A percentile compares a stretch with the other conserved stretches of the same genome.
Conservation (phyloP, 805 yeast genomes). For the Yarrowia hollandica region DNA sequence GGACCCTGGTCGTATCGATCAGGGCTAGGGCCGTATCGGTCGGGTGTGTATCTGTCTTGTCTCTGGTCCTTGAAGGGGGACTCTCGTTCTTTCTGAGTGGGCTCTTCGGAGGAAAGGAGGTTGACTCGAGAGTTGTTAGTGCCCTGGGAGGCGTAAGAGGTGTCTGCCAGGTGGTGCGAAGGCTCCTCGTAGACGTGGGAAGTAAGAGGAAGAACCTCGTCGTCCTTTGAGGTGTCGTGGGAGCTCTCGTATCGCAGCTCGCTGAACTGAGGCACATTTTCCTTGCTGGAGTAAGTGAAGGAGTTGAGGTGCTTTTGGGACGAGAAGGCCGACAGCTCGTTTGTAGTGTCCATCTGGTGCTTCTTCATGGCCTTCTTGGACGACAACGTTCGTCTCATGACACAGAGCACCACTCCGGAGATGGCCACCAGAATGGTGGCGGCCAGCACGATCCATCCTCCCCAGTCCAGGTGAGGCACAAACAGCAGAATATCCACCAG, state of each 20-base stretch:
- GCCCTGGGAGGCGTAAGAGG: slow-evolving; percentile 10
- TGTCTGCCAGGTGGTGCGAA: not conserved
- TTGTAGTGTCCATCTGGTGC: slow-evolving; percentile 32
- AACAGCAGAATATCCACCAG: slow-evolving; percentile 80
- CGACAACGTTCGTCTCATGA: slow-evolving; percentile 63
- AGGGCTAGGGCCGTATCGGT: slow-evolving; percentile 1
- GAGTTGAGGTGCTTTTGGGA: slow-evolving; percentile 28
- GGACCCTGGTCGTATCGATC: slow-evolving; percentile 6
- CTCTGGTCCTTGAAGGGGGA: slow-evolving; percentile 20
- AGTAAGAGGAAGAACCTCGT: slow-evolving; percentile 9
- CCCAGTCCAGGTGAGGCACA: slow-evolving; percentile 70
- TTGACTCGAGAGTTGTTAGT: slow-evolving; percentile 20
- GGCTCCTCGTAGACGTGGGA: slow-evolving; percentile 19
- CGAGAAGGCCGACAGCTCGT: slow-evolving; percentile 22
- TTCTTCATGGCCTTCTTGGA: slow-evolving; percentile 37
- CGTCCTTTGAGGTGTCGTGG: slow-evolving; percentile 26
- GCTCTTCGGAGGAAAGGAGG: slow-evolving; percentile 8
- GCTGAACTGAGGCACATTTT: slow-evolving; percentile 32
- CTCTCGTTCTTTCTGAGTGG: not conserved
- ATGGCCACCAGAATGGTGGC: slow-evolving; percentile 66
- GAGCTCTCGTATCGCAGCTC: slow-evolving; percentile 34
- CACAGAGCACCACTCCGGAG: slow-evolving; percentile 65
- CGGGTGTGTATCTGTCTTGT: slow-evolving; percentile 16
- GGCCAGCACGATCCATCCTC: slow-evolving; percentile 80
- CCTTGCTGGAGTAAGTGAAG: slow-evolving; percentile 12